Conservation (phyloP, 495 filamentous ascomycete species). For the Neohortaea acidophila region DNA sequence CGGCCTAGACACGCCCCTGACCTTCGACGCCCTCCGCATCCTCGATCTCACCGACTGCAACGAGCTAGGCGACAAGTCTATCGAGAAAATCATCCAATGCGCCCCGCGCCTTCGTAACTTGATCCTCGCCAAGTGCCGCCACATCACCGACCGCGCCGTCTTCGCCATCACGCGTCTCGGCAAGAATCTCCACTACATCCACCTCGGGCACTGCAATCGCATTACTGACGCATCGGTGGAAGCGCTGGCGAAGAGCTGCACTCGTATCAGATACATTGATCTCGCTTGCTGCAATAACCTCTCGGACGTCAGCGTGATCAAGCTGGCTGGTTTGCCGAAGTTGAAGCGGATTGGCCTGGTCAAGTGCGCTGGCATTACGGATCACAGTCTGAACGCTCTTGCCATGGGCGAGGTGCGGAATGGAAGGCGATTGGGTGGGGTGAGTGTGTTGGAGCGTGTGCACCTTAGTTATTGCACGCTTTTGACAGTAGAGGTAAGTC, state of each 20-base stretch:
- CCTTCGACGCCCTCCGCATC: conserved; percentile 76
- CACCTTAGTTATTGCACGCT: conserved; percentile 92
- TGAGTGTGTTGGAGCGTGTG: conserved; percentile 67
- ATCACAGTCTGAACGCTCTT: conserved; percentile 71
- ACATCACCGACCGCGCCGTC: conserved; percentile 84
- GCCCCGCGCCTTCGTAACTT: conserved; percentile 85
- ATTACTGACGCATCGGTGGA: conserved; percentile 81
- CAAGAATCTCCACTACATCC: conserved; percentile 92
- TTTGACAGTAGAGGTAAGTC: conserved; percentile 59
- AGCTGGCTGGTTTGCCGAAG: conserved; percentile 77
- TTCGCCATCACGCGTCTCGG: conserved; percentile 70
- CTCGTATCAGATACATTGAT: conserved; percentile 93
- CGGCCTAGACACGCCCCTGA: conserved; percentile 28
- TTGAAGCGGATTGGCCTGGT: conserved; percentile 86
- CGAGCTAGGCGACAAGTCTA: conserved; percentile 65
- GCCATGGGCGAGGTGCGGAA: conserved; percentile 40
- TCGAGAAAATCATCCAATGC: conserved; percentile 69
- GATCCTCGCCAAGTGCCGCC: conserved; percentile 82
- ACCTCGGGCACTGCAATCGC: conserved; percentile 81
- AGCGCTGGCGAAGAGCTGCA: conserved; percentile 69
- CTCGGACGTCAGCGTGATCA: conserved; percentile 73
- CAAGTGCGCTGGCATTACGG: conserved; percentile 81
- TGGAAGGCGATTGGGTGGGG: conserved; percentile 32
- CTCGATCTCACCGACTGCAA: conserved; percentile 83
- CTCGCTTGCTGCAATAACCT: conserved; percentile 84